Conservation (phyloP, 2,329 filamentous ascomycete genomes). For the Epichloe uncinata region DNA sequence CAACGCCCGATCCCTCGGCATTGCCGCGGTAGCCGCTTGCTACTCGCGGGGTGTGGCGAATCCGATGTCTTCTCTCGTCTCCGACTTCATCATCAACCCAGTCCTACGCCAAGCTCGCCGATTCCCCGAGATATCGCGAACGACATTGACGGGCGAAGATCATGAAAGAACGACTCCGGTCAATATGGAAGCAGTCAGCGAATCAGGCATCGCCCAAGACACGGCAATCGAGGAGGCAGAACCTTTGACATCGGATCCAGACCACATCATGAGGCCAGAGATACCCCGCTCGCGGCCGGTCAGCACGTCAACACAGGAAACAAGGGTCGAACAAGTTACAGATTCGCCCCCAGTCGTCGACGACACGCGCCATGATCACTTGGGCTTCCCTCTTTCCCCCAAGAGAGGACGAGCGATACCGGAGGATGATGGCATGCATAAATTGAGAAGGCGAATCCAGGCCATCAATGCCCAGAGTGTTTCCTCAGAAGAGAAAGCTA, state of each 20-base stretch:
- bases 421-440: slow-evolving; percentile 67
- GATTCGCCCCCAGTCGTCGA: slow-evolving; percentile 11
- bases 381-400: slow-evolving; percentile 19
- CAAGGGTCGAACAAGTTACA: slow-evolving; percentile 18
- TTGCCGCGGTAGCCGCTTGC: neutral
- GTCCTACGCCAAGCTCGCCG: slow-evolving; percentile 52
- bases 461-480: slow-evolving; percentile 50
- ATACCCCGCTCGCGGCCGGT: slow-evolving; percentile 16
- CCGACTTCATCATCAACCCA: slow-evolving; percentile 52
- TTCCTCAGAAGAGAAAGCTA: slow-evolving; percentile 51
- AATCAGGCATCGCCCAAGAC: slow-evolving; percentile 13
- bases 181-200: slow-evolving; percentile 13
- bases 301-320: slow-evolving; percentile 22
- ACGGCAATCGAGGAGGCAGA: slow-evolving; percentile 4
- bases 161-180: slow-evolving; percentile 13
- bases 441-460: slow-evolving; percentile 53
- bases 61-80: slow-evolving; percentile 48
- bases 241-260: neutral
- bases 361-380: slow-evolving; percentile 17
- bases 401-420: slow-evolving; percentile 34
- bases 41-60: slow-evolving; percentile 5
- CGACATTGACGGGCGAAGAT: slow-evolving; percentile 23
- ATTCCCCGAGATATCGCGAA: slow-evolving; percentile 39
- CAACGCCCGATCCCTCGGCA: neutral
- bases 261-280: slow-evolving; percentile 11